A percentile compares a stretch with the other conserved stretches of the same genome.
Evolutionary conservation across 208 protist genomes (phyloP).

Genomic region (Wallacemonas sp.): DNA sequence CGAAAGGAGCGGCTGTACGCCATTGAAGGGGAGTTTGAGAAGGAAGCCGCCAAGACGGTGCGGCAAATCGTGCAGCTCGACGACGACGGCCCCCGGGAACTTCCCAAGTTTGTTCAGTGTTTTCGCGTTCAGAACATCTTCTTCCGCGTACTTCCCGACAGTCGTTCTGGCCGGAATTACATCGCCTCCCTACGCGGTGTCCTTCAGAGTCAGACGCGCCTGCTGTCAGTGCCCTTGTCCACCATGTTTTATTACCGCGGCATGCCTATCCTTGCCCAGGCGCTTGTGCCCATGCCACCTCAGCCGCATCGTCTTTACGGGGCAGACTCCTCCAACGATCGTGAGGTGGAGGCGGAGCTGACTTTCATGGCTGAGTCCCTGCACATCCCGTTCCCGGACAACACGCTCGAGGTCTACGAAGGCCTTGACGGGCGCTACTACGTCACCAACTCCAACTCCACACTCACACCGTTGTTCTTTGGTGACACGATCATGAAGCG

Average conservation of each 20-base stretch:
- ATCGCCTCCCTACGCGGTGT: constrained; percentile 75
- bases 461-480: constrained; percentile 62
- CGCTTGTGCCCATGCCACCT: constrained; percentile 72
- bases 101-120: constrained; percentile 80
- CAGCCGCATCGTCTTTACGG: constrained; percentile 63
- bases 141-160: constrained; percentile 84
- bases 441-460: constrained; percentile 75
- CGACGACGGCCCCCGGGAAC: constrained; percentile 65
- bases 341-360: constrained; percentile 74
- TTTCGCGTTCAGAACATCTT: constrained; percentile 85
- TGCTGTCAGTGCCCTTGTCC: constrained; percentile 80
- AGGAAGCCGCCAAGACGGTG: constrained; percentile 41
- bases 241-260: constrained; percentile 85
- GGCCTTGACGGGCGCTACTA: constrained; percentile 79
- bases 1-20: constrained; percentile 38
- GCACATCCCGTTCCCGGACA: constrained; percentile 57
- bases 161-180: constrained; percentile 80
- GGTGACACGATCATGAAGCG: constrained; percentile 80
- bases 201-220: constrained; percentile 57
- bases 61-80: constrained; percentile 81
- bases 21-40: constrained; percentile 61
- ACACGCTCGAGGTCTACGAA: constrained; percentile 75
- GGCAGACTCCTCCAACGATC: constrained; percentile 49
- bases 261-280: constrained; percentile 87
- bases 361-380: constrained; percentile 74